phyloP scores from a whole-genome alignment of 208 protist genomes.

The Trypanosoma rangeli region DNA sequence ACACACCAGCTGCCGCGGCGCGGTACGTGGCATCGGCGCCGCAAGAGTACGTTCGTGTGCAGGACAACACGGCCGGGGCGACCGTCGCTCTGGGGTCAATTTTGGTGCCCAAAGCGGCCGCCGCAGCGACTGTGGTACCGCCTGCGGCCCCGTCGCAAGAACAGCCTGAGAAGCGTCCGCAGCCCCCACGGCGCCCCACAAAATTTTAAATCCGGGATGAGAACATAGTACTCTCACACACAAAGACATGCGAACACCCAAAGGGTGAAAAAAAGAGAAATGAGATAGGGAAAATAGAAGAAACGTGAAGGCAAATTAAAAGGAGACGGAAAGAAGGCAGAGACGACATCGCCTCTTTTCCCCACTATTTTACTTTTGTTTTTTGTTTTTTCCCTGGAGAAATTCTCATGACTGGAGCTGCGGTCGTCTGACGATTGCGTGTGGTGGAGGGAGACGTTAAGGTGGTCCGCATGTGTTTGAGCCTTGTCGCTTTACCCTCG shows the following conservation, averaged over 20 bases:
- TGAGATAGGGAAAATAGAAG: background rate
- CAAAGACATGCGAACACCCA: background rate
- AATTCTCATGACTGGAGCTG: background rate
- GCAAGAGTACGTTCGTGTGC: conserved; percentile 82
- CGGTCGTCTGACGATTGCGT: background rate
- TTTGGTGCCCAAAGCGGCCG: conserved; percentile 53
- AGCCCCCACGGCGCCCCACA: conserved; percentile 13
- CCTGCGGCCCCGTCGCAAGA: conserved; percentile 6
- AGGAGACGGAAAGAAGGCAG: too few species aligned
- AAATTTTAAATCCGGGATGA: conserved; percentile 21
- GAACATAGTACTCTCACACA: background rate
- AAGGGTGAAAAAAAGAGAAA: conserved; percentile 12
- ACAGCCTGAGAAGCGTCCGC: conserved; percentile 3
- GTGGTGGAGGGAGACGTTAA: background rate
- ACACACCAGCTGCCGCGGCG: conserved; percentile 30
- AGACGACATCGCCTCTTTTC: background rate
- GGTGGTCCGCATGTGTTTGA: background rate
- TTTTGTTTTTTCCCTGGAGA: background rate
- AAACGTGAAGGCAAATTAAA: too few species aligned
- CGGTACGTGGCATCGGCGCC: conserved; percentile 33
- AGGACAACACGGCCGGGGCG: conserved; percentile 53
- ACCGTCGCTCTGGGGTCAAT: conserved; percentile 66
- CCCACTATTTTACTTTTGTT: background rate
- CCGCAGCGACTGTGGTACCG: background rate
- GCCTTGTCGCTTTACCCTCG: background rate